Conservation (phyloP, 2,329 filamentous ascomycete species). For the Scedosporium aurantiacum region DNA sequence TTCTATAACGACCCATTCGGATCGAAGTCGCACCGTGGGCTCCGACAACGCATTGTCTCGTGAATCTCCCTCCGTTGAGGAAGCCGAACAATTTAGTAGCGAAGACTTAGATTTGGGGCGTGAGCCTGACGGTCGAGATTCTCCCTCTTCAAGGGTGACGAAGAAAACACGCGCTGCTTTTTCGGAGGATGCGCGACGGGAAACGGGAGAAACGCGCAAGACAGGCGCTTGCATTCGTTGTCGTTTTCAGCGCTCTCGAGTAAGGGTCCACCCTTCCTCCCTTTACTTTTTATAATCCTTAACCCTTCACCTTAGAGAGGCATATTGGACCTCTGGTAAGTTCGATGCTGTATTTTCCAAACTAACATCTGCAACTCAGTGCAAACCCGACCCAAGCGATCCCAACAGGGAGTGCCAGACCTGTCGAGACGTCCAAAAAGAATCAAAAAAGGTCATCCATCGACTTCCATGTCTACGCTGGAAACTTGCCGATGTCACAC, state of each 20-base stretch:
- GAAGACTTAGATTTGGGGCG: not conserved
- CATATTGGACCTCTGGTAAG: too few species aligned
- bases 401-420: conserved; percentile 25
- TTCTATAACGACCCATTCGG: not conserved
- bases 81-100: not conserved
- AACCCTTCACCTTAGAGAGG: not conserved
- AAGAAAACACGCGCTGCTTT: conserved; percentile 11
- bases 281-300: not conserved
- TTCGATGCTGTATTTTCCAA: too few species aligned
- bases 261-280: conserved; percentile 16
- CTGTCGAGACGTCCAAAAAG: conserved; percentile 25
- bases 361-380: conserved; percentile 18
- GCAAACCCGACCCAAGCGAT: conserved; percentile 20
- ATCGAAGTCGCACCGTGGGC: not conserved
- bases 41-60: not conserved
- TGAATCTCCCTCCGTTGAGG: not conserved
- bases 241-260: conserved; percentile 30
- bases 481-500: conserved; percentile 27
- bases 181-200: conserved; percentile 15
- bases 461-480: conserved; percentile 30
- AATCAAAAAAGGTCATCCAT: conserved; percentile 37
- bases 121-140: not conserved
- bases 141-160: not conserved
- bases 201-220: conserved; percentile 23
- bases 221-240: conserved; percentile 32